Percentiles rank a stretch among this genome's conserved stretches.
These are phyloP conservation scores for Lipomyces spencermartinsiae DNA, from an alignment of 805 yeast genomes.

Conservation along the genomic window DNA sequence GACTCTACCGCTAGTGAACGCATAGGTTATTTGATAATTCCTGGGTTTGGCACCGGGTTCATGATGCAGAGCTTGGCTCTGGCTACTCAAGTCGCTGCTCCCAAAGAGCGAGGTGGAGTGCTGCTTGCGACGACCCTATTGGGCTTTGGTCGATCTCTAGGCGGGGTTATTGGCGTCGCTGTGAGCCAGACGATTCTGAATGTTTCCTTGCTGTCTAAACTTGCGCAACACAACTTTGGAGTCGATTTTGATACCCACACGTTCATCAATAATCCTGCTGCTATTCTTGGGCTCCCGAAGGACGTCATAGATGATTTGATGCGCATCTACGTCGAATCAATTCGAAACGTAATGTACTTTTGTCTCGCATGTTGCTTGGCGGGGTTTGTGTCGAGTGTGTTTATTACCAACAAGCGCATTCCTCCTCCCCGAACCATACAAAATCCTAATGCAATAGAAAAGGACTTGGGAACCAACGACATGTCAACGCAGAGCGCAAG, in stretches of 20 bases:
- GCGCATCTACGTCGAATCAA: not conserved
- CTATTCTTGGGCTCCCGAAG: slow-evolving; percentile 2
- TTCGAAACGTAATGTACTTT: slow-evolving; percentile 1
- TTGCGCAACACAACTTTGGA: not conserved
- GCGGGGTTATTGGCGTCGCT: slow-evolving; percentile 46
- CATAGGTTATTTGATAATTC: slow-evolving; percentile 55
- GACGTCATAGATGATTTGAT: not conserved
- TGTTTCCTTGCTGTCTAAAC: not conserved
- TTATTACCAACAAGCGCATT: slow-evolving; percentile 9
- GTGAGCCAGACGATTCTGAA: slow-evolving; percentile 36
- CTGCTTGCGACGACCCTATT: slow-evolving; percentile 45
- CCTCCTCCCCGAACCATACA: not conserved
- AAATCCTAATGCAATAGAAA: not conserved
- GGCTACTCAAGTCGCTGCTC: slow-evolving; percentile 19
- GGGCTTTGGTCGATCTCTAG: slow-evolving; percentile 43
- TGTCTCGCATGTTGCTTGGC: slow-evolving; percentile 7
- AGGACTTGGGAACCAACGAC: not conserved
- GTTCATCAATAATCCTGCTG: slow-evolving; percentile 6
- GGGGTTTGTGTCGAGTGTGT: slow-evolving; percentile 3
- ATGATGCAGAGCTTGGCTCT: slow-evolving; percentile 19
- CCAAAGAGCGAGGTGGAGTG: slow-evolving; percentile 29
- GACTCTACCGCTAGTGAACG: slow-evolving; percentile 49
- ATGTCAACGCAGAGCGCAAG: not conserved
- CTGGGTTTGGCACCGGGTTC: slow-evolving; percentile 57
- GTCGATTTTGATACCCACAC: not conserved